These are phyloP conservation scores for Stygiomarasmius scandens DNA, from an alignment of 1,284 basidiomycete genomes.

Conservation along the genomic window DNA sequence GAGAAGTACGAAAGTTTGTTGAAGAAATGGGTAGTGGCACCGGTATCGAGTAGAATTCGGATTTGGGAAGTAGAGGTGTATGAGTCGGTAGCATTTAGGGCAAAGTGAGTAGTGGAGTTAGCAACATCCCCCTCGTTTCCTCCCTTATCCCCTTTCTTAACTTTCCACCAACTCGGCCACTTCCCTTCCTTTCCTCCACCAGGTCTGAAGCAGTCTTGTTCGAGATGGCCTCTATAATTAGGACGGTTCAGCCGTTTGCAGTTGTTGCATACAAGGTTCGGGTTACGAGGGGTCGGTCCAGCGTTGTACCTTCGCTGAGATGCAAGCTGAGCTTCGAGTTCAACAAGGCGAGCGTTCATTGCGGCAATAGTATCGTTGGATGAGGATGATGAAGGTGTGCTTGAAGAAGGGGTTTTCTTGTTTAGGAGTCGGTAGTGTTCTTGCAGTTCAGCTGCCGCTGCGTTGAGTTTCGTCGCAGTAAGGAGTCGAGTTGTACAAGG, in stretches of 20 bases:
- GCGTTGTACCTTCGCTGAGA: neutral
- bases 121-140: neutral
- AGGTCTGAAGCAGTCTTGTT: slow-evolving; percentile 7
- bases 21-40: slow-evolving; percentile 47
- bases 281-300: neutral
- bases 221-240: neutral
- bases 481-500: neutral
- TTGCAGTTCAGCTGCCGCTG: neutral
- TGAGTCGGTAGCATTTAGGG: no score
- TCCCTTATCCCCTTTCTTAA: neutral
- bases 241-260: neutral
- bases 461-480: neutral
- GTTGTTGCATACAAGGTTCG: slow-evolving; percentile 2
- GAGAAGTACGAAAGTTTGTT: slow-evolving; percentile 53
- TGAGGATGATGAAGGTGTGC: neutral
- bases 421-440: neutral
- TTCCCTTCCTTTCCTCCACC: slow-evolving; percentile 19
- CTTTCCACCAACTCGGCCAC: slow-evolving; percentile 18
- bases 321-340: neutral
- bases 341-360: neutral
- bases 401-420: no score
- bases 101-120: no score
- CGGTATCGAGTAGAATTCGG: neutral
- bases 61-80: no score
- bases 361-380: neutral